Conservation (phyloP, 345 rosid genomes). For the Sisymbrium irio region DNA sequence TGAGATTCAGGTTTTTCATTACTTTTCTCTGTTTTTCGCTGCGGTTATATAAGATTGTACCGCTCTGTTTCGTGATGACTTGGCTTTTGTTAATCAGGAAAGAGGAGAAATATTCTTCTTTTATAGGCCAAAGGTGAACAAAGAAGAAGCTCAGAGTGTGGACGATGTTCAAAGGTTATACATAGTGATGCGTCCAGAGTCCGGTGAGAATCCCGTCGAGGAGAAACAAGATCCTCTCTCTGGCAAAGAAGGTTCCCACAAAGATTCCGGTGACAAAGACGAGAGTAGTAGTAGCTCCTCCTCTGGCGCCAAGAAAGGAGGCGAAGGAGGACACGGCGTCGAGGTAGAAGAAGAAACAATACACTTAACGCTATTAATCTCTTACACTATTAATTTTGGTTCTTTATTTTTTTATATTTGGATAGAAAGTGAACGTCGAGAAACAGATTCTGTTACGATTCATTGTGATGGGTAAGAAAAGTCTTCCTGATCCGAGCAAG, state of each 20-base stretch:
- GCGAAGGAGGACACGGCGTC: conserved; percentile 33
- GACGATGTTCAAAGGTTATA: conserved; percentile 69
- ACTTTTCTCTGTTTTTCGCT: background rate
- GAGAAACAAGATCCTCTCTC: conserved; percentile 62
- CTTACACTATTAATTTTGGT: background rate
- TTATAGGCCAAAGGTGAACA: conserved; percentile 71
- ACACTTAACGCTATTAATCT: background rate
- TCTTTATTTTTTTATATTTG: background rate
- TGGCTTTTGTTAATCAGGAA: conserved; percentile 38
- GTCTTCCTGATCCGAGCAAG: conserved; percentile 63
- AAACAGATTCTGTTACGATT: conserved; percentile 53
- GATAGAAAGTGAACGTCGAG: conserved; percentile 58
- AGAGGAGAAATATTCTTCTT: conserved; percentile 82
- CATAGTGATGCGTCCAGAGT: conserved; percentile 62
- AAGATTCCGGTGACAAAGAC: background rate
- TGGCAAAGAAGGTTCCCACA: conserved; percentile 48
- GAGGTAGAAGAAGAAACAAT: conserved; percentile 38
- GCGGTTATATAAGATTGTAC: background rate
- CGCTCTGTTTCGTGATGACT: background rate
- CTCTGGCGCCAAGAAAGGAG: background rate
- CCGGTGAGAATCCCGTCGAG: conserved; percentile 52
- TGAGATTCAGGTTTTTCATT: conserved; percentile 32
- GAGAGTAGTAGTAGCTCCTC: conserved; percentile 5
- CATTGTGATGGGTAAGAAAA: conserved; percentile 67
- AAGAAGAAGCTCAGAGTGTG: conserved; percentile 53